Evolutionary conservation across 2,329 filamentous ascomycete genomes (phyloP).

Genomic region (Ophiostoma tasmaniense): DNA sequence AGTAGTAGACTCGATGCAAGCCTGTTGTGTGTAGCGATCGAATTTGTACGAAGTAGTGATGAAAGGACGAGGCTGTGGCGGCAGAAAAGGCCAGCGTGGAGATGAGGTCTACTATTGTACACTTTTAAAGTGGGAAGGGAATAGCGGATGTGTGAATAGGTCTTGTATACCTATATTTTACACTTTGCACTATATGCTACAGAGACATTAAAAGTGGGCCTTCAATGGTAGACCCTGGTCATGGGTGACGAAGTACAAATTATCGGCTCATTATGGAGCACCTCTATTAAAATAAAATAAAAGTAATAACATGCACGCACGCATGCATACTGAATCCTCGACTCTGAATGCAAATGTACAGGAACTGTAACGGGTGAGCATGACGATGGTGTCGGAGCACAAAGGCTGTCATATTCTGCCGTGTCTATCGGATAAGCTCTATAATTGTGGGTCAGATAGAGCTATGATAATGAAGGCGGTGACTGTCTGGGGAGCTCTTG

Average conservation of each 20-base stretch:
- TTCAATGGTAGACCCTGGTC: background rate
- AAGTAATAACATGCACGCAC: background rate
- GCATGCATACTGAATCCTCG: too few species aligned
- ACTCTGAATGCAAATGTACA: background rate
- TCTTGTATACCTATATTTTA: background rate
- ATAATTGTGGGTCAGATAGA: background rate
- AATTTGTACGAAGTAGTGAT: background rate
- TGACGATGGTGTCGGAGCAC: background rate
- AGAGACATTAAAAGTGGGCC: background rate
- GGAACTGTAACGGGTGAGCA: background rate
- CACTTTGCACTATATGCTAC: background rate
- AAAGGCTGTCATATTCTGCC: background rate
- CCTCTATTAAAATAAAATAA: background rate
- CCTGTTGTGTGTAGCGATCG: background rate
- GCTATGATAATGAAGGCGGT: background rate
- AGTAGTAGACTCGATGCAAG: background rate
- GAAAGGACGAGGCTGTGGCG: background rate
- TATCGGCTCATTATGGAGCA: background rate
- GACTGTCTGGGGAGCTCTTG: background rate
- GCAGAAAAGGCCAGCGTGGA: slow-evolving; percentile 40
- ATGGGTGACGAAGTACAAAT: background rate
- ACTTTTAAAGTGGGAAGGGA: background rate
- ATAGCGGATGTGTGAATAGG: background rate
- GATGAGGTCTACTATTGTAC: slow-evolving; percentile 12
- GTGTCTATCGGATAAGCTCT: background rate